Base-by-base conservation (phyloP, 192 early-diverging fungal genomes). In the Rhizophagus sp. region DNA sequence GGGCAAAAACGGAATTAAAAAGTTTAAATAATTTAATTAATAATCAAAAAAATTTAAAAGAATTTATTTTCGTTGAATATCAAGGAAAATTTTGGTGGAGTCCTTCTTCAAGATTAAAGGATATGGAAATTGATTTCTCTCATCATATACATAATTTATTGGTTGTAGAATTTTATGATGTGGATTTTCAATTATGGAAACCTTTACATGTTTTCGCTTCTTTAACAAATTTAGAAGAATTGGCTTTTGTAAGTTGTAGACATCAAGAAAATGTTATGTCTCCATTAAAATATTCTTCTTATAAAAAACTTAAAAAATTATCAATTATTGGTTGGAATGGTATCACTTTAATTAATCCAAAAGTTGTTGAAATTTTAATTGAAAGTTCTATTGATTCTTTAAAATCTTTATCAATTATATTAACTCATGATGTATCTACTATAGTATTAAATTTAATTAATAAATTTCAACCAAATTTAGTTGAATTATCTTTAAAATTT, bases 241-340 rank as follows among this genome's bases (percentile, higher is more conserved):
- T 70, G 41, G n/a, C 39, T 17, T 70, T 70, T 10, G 24, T 44
- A n/a, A 70, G 39, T 22, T 70, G 68, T 70, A 33, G 39, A 44
- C 17, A 70, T 70, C 36, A 44, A 70, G 68, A 70, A 41, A 41
- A n/a, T 41, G 68, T 70, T n/a, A 44, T 70, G 36, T n/a, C 17
- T 19, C 68, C 68, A 47, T 47, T 70, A 19, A 34, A 41, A 41
- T 70, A 44, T 70, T 17, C 34, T 41, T 70, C 68, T 44, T 70
- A n/a, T 44, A 70, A 10, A 11, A 41, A 70, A 41, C 68, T 70
- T 70, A 41, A 70, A 70, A 70, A 70, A 70, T 70, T 70, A n/a
- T 33, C 39, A 44, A 70, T 70, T 1, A 70, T 39, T n/a, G 68
- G 68, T 44, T 70, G 39, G 22, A 30, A 70, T 44, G 68, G 39